Base-by-base conservation (phyloP, 202 grass and related monocot species). In the Alloteropsis angusta region DNA sequence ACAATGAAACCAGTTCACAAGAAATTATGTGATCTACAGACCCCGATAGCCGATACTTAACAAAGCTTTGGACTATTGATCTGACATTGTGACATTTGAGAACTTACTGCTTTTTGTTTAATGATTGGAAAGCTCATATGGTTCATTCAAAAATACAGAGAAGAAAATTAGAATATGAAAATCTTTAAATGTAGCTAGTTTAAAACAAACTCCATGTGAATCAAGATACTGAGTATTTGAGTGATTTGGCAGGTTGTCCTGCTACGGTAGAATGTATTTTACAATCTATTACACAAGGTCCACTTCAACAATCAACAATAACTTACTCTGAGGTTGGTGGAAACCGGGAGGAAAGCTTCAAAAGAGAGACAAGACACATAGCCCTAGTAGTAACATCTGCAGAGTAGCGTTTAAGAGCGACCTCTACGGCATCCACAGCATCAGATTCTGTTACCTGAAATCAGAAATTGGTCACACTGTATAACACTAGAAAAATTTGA, bases 381-480 rank as follows among this genome's bases (percentile, higher is more conserved):
- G 96, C 90, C 65, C 88, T 87, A 85, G 90, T 99, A 82, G 88
- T 91, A 89, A 94, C 86, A 80, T 99, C 96, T 42, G 86, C 69
- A 74, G 88, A 89, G 82, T 93, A 86, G 65, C 72, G 75, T 67
- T 89, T 96, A 73, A 99, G 85, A 78, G 72, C 74, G 25, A 81
- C 34, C 82, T 99, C 96, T 81, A 99, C 76, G 81, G 80, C 88
- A 96, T 99, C 96, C 68, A 93, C 83, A 43, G 86, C 92, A 87
- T 99, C 96, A 85, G 90, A 99, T 87, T 99, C 96, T 79, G 90
- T 99, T 76, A 96, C 96, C 96, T 99, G 85, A 71, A 93, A 72
- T 77, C 56, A 86, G 58, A 21, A 75, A 75, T 72, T 81, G 53
- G 47, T 43, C 67, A 88, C 65, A 41, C 75, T 8, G 39, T 62